Conservation (phyloP, 2,329 filamentous ascomycete species). For the Aspergillus uvarum region DNA sequence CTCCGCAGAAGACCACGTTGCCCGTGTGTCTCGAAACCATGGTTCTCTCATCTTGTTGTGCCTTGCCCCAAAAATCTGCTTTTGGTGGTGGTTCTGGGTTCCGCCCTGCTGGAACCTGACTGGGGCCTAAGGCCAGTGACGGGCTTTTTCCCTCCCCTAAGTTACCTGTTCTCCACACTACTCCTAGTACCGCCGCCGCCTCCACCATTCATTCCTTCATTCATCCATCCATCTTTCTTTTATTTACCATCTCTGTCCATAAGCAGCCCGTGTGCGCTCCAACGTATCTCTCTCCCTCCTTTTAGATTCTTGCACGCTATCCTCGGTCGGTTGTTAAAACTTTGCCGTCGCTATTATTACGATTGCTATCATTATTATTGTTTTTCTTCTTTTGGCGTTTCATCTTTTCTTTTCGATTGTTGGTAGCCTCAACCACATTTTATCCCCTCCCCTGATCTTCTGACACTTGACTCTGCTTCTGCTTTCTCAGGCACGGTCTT, state of each 20-base stretch:
- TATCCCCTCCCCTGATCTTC: not conserved
- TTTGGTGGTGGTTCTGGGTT: slow-evolving; percentile 14
- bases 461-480: not conserved
- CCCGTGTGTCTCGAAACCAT: not conserved
- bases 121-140: slow-evolving; percentile 9
- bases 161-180: slow-evolving; percentile 8
- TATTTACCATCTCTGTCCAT: slow-evolving; percentile 3
- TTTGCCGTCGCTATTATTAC: not conserved
- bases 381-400: not conserved
- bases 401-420: not conserved
- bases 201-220: not conserved
- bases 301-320: not conserved
- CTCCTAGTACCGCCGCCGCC: slow-evolving; percentile 6
- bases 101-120: slow-evolving; percentile 21
- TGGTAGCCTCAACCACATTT: not conserved
- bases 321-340: not conserved
- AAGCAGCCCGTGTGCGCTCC: not conserved
- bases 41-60: not conserved
- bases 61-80: not conserved
- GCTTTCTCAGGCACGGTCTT: not conserved
- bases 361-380: not conserved
- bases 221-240: slow-evolving; percentile 3
- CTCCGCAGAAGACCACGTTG: not conserved
- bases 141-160: slow-evolving; percentile 1
- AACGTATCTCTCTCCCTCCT: not conserved